Base-by-base conservation (phyloP, 768 basidiomycete species). In the Arthromyces matolae region DNA sequence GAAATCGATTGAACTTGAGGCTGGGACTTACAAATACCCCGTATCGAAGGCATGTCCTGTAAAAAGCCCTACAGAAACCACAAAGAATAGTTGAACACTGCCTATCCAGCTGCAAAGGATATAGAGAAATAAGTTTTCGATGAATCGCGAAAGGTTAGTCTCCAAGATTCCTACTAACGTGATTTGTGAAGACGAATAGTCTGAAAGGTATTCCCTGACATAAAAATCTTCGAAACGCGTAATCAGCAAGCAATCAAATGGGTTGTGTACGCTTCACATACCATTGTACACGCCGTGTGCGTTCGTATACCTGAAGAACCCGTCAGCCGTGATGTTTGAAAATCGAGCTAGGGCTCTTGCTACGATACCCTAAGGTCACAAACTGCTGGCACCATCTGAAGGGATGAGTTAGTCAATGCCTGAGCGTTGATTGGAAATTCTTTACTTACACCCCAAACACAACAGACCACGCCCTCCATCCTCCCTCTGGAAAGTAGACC, bases 21-120 rank as follows among this genome's bases (percentile, higher is more conserved):
- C n/a, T n/a, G n/a, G n/a, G 14, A 34, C 60, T 37, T 43, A 58
- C 62, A 62, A 63, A 45, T 65, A 58, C 24, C 64, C 64, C 22
- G 44, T 52, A 34, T 65, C 64, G 41, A 63, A 65, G 2, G 54
- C 56, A 42, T 53, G 37, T 12, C 64, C 64, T 12, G 62, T 54
- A 28, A 63, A 45, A 16, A 65, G 35, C 20, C 64, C 64, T 18
- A 52, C 45, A 13, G 59, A 59, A 13, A 65, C 19, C n/a, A 60
- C 43, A 8, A 65, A 46, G 32, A 60, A 50, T 12, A 65, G 36
- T 31, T 65, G 64, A 5, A 59, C 53, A 28, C 64, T 63, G 5
- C 60, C 62, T 41, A 65, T 63, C 64, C 64, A 65, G 31, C 64
- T 63, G 22, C 12, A 25, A 45, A 40, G 12, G 37, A 5, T 13